Conservation (phyloP, 1,139 yeast genomes). For the Magnusiomyces fungicola region DNA sequence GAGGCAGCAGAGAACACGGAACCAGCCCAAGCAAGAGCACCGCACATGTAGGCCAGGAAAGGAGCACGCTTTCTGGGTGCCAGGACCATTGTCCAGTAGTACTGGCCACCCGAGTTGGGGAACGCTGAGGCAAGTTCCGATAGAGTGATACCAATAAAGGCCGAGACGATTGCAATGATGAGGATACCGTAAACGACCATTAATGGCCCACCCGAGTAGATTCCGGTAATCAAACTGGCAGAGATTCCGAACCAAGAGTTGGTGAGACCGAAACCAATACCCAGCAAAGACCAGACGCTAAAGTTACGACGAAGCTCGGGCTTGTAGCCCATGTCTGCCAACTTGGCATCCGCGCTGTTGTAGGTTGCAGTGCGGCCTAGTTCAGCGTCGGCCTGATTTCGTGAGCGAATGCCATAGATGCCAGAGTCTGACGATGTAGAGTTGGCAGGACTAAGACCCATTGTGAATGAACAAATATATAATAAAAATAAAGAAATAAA, state of each 20-base stretch:
- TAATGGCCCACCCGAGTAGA: conserved; percentile 45
- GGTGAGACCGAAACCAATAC: conserved; percentile 47
- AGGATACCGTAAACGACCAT: conserved; percentile 42
- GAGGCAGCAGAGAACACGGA: conserved; percentile 51
- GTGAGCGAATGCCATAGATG: too few species aligned
- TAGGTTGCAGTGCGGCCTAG: neutral
- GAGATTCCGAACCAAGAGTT: conserved; percentile 50
- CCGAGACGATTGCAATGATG: conserved; percentile 44
- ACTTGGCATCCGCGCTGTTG: conserved; percentile 7
- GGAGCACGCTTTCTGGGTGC: conserved; percentile 45
- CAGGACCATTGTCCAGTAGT: conserved; percentile 51
- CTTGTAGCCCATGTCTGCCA: conserved; percentile 26
- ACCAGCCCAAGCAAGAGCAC: conserved; percentile 53
- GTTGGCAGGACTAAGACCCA: too few species aligned
- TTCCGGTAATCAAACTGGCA: conserved; percentile 44
- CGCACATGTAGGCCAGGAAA: conserved; percentile 47
- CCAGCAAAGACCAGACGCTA: conserved; percentile 46
- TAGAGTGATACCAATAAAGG: conserved; percentile 41
- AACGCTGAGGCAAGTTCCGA: conserved; percentile 48
- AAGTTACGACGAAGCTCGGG: conserved; percentile 44
- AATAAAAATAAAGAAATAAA: too few species aligned
- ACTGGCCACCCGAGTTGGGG: conserved; percentile 55
- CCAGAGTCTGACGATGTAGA: too few species aligned
- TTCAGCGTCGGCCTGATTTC: neutral
- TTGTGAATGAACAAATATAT: too few species aligned